Evolutionary conservation across 2,329 filamentous ascomycete genomes (phyloP), one percentile per base, ranked within the genome.

Genomic region (Tolypocladium ovalisporum): DNA sequence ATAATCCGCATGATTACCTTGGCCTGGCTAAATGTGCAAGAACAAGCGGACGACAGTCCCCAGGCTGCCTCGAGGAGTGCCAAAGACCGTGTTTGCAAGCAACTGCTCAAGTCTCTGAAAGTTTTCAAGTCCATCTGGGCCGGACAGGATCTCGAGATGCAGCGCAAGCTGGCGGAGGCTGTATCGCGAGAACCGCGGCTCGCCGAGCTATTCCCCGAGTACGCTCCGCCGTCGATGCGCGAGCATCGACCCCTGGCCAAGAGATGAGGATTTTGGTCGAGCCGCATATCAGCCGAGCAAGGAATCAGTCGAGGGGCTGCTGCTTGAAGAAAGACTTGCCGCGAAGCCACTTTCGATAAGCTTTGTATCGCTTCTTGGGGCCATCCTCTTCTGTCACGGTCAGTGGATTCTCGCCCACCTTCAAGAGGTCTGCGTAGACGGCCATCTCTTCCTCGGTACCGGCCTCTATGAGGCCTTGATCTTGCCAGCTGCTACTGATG

Each of bases 321-420:
- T 97, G 92, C 74, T 97, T 97, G 71, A 97, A 97, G 66, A 97
- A 81, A 66, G 90, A 96, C 76, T 97, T 97, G 22, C 93, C 93
- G 61, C 86, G 82, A 67, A 99, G 77, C 93, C 94, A 99, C 73
- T 97, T 95, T 66, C 87, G 78, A 73, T 99, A 99, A 12, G 92
- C 89, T 74, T 96, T 97, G 72, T 99, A 99, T 64, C 94, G 80
- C 79, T 97, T 97, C 81, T 96, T 97, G 44, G 82, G 80, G 52
- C 85, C 80, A 70, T 97, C 94, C 66, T 95, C 92, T 51, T 92
- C 87, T 1, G 85, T 86, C 17, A 97, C 93, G 2, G 90, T 95
- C 55, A 99, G 75, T 22, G 90, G 90, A 65, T 96, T 90, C 60
- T 94, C 88, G 5, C 82, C 84, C 15, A 94, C 83, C 49, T 80